Conservation (phyloP, 2,329 filamentous ascomycete genomes). For the Venturia aucupariae region DNA sequence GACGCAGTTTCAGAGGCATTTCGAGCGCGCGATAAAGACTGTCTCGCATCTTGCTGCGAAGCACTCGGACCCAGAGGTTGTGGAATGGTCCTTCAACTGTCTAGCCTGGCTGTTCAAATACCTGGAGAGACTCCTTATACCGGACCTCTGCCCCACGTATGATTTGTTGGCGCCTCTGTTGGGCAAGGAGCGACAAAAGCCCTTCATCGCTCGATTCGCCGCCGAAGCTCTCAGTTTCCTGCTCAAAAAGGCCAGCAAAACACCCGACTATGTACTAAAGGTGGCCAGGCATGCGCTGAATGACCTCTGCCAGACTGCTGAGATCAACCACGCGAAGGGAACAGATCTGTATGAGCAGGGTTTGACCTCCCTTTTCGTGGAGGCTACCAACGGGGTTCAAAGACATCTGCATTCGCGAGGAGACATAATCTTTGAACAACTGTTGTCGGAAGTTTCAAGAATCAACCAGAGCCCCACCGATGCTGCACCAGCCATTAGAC, state of each 20-base stretch:
- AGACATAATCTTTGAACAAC: constrained; percentile 41
- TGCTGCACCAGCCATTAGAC: constrained; percentile 39
- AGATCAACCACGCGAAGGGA: constrained; percentile 41
- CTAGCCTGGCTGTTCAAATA: constrained; percentile 97
- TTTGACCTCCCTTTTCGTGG: constrained; percentile 83
- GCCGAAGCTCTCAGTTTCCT: constrained; percentile 94
- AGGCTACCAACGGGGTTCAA: constrained; percentile 60
- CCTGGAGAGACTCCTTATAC: constrained; percentile 74
- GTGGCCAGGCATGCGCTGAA: constrained; percentile 65
- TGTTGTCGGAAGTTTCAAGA: constrained; percentile 30
- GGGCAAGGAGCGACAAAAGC: constrained; percentile 71
- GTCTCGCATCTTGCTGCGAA: constrained; percentile 71
- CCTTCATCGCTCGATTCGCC: constrained; percentile 82
- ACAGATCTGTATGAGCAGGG: constrained; percentile 71
- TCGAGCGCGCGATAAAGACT: constrained; percentile 62
- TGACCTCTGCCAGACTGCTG: constrained; percentile 49
- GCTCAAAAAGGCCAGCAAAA: constrained; percentile 65
- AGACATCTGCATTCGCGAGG: constrained; percentile 50
- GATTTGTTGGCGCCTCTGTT: constrained; percentile 75
- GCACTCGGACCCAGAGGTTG: constrained; percentile 73
- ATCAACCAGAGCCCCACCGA: background rate
- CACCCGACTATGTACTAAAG: constrained; percentile 20
- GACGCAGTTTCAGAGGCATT: constrained; percentile 78
- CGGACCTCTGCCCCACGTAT: constrained; percentile 76
- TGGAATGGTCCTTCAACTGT: constrained; percentile 94